phyloP scores from a whole-genome alignment of 1,139 yeast species.

The Petasospora rhodanensis region DNA sequence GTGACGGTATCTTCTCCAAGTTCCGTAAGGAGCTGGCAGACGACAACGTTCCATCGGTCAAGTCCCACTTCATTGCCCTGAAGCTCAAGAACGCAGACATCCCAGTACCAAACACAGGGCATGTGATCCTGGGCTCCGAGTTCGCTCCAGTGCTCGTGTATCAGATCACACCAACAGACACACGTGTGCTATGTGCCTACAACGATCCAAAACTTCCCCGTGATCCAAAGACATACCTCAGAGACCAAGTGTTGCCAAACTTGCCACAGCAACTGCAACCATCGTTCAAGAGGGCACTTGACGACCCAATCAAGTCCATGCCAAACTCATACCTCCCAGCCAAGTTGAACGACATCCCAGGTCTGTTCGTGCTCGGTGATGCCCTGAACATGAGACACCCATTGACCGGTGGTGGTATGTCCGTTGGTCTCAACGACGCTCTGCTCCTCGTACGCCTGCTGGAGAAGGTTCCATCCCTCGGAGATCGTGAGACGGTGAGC shows the following conservation, averaged over 20 bases:
- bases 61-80: constrained; percentile 85
- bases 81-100: constrained; percentile 66
- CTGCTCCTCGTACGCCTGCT: constrained; percentile 59
- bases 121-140: constrained; percentile 71
- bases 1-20: constrained; percentile 94
- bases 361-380: constrained; percentile 87
- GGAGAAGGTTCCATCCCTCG: constrained; percentile 53
- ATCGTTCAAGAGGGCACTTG: constrained; percentile 56
- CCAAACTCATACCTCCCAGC: constrained; percentile 93
- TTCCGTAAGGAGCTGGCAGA: constrained; percentile 71
- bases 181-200: constrained; percentile 87
- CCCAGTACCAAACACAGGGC: constrained; percentile 78
- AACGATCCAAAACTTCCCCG: constrained; percentile 73
- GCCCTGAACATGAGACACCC: constrained; percentile 98
- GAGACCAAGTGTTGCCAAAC: constrained; percentile 55
- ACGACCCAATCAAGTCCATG: constrained; percentile 69
- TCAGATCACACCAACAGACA: constrained; percentile 77
- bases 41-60: constrained; percentile 57
- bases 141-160: constrained; percentile 88
- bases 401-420: constrained; percentile 98
- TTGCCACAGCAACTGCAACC: constrained; percentile 65
- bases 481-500: constrained; percentile 50
- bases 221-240: constrained; percentile 59
- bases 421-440: constrained; percentile 91
- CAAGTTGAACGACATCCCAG: constrained; percentile 55